Evolutionary conservation across 2,329 filamentous ascomycete genomes (phyloP), one percentile per base, ranked within the genome.

Genomic region (Colletotrichum acutatum): DNA sequence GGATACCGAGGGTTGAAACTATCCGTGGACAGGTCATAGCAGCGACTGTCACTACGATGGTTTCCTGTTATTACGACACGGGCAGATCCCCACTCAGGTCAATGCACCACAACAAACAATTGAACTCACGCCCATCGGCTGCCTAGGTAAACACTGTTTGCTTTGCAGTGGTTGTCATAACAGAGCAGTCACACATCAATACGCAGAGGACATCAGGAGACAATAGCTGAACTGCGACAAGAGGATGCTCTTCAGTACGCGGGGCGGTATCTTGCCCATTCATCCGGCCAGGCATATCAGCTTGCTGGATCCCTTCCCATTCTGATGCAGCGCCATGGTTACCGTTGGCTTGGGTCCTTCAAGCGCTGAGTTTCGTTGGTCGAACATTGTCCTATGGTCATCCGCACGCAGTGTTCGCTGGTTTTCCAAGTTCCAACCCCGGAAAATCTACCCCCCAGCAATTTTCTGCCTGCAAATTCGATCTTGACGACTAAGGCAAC

Each of bases 31-130:
- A 60, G 54, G 37, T 16, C 54, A 60, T 54, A 56, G 68, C 62
- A 60, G 32, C 30, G 26, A 32, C 34, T 49, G 42, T 60, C 56
- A 42, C 57, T 52, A 28, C 49, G 19, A 49, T 49, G 22, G 49
- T 53, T 63, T 34, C 26, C 28, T 52, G 6, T 34, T 19, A 7
- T 24, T 9, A 52, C n/a, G 19, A n/a, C 42, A n/a, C 57, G 37
- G 14, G 37, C 14, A 42, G 37, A 14, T 19, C n/a, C 4, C 24
- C 26, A 49, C 34, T 63, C 14, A 30, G 67, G 67, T 70, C 67
- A 70, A 26, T 70, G 67, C 61, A 66, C 65, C 53, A 70, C 28
- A 70, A 70, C 61, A 70, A 70, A 70, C 60, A 58, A 19, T 11
- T 28, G 65, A 19, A 16, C 34, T 52, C 28, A 70, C 53, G 37